Base-by-base conservation (phyloP, 768 basidiomycete species). In the Gloeophyllum trabeum region DNA sequence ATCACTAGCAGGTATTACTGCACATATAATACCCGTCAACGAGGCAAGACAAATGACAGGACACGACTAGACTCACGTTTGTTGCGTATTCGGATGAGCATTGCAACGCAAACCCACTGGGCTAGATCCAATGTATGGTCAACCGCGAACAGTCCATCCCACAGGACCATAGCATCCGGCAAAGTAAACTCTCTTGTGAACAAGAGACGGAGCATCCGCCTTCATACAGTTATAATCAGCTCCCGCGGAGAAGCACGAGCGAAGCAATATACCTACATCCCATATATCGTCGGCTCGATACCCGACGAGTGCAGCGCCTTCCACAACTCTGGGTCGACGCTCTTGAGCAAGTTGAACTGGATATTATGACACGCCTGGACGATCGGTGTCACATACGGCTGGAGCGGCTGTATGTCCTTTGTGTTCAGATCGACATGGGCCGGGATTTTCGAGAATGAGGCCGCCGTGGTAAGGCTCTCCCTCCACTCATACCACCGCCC, bases 251-350 rank as follows among this genome's bases (percentile, higher is more conserved):
- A 16, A 16, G 28, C 28, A 16, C 28, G 10, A 25, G 30, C 36
- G 34, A 16, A 5, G 14, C 39, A 43, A 19, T 45, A 24, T 7
- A 64, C 87, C 59, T 61, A 92, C 85, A 98, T 92, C 43, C 89
- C 91, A 63, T 91, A 99, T 16, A 98, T 85, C 57, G 98, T 96
- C 4, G 93, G 92, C 59, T 99, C 96, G 32, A 98, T 81, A 4
- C 86, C 86, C 28, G 79, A 73, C 25, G 70, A 71, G 49, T 88
- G 81, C 64, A 99, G 66, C 40, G 73, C 69, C 45, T 75, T 72
- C 69, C 79, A 83, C 18, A 98, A 63, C 34, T 75, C 58, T 14
- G 89, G 89, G 59, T 99, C 96, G 21, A 86, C 76, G 19, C 69
- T 69, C 55, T 78, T 78, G 16, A 98, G 67, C 12, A 86, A 62